These are phyloP conservation scores for Fibroporia radiculosa DNA, from an alignment of 768 basidiomycete species.

Conservation along the genomic window DNA sequence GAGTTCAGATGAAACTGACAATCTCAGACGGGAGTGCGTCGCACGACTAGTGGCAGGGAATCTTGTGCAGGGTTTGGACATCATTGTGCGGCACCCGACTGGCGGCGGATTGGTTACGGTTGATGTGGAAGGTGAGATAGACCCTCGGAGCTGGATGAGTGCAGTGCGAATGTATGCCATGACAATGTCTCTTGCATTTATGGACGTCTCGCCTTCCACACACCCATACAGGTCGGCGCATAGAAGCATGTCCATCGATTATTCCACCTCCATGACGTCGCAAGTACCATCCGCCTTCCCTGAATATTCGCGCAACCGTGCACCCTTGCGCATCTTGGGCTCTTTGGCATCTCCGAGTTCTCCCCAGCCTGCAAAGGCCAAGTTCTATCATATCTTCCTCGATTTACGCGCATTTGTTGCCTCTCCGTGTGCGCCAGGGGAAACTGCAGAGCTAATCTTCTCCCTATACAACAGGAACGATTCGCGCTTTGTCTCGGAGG, in stretches of 20 bases:
- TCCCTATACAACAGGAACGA: conserved; percentile 85
- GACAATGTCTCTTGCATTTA: conserved; percentile 78
- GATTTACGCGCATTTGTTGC: conserved; percentile 92
- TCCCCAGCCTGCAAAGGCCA: conserved; percentile 27
- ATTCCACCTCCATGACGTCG: conserved; percentile 41
- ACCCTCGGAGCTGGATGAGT: conserved; percentile 79
- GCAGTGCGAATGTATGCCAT: conserved; percentile 88
- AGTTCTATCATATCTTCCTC: conserved; percentile 86
- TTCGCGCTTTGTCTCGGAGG: conserved; percentile 86
- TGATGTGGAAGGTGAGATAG: conserved; percentile 80
- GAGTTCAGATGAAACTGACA: conserved; percentile 77
- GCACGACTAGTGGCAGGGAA: conserved; percentile 83
- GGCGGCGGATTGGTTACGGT: conserved; percentile 87
- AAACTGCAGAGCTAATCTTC: conserved; percentile 90
- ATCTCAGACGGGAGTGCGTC: conserved; percentile 81
- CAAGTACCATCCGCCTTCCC: conserved; percentile 57
- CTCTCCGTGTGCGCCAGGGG: conserved; percentile 81
- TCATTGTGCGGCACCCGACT: conserved; percentile 92
- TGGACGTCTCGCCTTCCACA: conserved; percentile 37
- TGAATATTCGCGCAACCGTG: conserved; percentile 35
- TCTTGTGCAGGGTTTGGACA: conserved; percentile 84
- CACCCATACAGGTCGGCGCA: conserved; percentile 28
- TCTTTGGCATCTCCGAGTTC: conserved; percentile 25
- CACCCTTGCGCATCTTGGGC: conserved; percentile 26
- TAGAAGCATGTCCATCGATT: conserved; percentile 39